phyloP scores from a whole-genome alignment of 2,329 filamentous ascomycete genomes.

The Aureobasidium sp. region DNA sequence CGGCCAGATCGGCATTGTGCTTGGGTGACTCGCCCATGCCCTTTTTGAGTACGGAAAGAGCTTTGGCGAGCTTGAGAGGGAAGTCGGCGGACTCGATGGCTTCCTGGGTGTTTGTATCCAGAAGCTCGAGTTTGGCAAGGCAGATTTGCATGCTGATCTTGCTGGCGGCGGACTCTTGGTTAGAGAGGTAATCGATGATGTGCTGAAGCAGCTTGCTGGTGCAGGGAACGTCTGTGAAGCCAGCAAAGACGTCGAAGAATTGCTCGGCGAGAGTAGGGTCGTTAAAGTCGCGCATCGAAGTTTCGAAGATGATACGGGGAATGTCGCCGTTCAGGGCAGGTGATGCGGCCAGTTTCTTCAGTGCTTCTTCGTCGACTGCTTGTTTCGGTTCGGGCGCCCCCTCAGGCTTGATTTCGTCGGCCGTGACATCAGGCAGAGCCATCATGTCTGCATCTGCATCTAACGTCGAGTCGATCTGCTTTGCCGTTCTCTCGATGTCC shows the following conservation, averaged over 20 bases:
- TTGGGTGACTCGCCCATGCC: constrained; percentile 33
- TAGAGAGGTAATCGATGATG: constrained; percentile 55
- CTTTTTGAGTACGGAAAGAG: constrained; percentile 55
- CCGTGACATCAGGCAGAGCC: constrained; percentile 50
- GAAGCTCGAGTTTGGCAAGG: constrained; percentile 60
- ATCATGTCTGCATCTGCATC: constrained; percentile 49
- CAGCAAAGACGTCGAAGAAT: constrained; percentile 73
- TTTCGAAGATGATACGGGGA: constrained; percentile 83
- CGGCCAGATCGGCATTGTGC: constrained; percentile 32
- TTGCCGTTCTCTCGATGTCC: constrained; percentile 38
- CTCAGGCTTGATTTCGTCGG: constrained; percentile 53
- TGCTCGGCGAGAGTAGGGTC: constrained; percentile 53
- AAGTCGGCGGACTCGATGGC: constrained; percentile 45
- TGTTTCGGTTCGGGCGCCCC: constrained; percentile 39
- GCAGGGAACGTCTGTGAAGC: constrained; percentile 59
- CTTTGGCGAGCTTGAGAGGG: constrained; percentile 59
- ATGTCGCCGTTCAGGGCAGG: constrained; percentile 90
- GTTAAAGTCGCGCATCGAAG: constrained; percentile 69
- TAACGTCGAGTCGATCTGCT: constrained; percentile 31
- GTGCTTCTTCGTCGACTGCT: constrained; percentile 42
- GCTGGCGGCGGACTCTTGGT: constrained; percentile 39
- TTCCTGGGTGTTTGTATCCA: constrained; percentile 55
- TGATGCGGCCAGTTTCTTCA: constrained; percentile 60
- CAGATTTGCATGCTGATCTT: constrained; percentile 57
- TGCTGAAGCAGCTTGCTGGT: constrained; percentile 62